Conservation (phyloP, 2,329 filamentous ascomycete species). For the Coniella lustricola region DNA sequence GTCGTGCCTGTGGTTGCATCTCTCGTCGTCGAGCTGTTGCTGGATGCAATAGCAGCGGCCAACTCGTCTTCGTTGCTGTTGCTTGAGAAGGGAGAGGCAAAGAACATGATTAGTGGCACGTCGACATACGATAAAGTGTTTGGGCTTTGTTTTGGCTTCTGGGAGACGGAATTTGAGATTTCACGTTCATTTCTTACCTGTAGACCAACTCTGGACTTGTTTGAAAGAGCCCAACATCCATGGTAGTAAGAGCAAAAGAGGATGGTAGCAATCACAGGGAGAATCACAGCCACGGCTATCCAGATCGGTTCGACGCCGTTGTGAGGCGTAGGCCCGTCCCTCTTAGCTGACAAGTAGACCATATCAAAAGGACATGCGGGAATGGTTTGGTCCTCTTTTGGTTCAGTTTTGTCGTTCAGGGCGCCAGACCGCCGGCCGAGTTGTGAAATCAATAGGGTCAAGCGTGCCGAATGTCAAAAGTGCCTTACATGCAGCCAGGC, state of each 20-base stretch:
- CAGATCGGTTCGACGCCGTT: slow-evolving; percentile 7
- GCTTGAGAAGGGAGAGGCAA: too few relatives aligned
- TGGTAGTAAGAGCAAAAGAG: slow-evolving; percentile 4
- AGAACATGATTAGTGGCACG: too few relatives aligned
- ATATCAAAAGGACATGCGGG: background rate
- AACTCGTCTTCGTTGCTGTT: too few relatives aligned
- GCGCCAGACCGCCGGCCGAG: background rate
- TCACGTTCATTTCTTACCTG: background rate
- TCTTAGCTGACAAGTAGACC: background rate
- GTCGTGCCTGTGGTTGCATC: too few relatives aligned
- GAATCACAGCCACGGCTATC: slow-evolving; percentile 7
- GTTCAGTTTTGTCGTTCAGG: too few relatives aligned
- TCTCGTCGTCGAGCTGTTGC: too few relatives aligned
- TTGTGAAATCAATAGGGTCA: background rate
- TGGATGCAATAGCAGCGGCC: too few relatives aligned
- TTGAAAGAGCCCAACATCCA: background rate
- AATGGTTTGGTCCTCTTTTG: too few relatives aligned
- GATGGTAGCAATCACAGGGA: background rate
- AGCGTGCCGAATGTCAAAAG: too few relatives aligned
- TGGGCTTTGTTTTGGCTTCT: too few relatives aligned
- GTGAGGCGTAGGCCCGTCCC: background rate
- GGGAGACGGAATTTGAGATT: too few relatives aligned
- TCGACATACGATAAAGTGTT: too few relatives aligned
- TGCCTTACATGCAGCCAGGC: background rate
- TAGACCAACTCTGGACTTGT: background rate